A percentile compares a stretch with the other conserved stretches of the same genome.
These are phyloP conservation scores for Myxozyma monticola DNA, from an alignment of 805 yeast genomes.

Conservation along the genomic window DNA sequence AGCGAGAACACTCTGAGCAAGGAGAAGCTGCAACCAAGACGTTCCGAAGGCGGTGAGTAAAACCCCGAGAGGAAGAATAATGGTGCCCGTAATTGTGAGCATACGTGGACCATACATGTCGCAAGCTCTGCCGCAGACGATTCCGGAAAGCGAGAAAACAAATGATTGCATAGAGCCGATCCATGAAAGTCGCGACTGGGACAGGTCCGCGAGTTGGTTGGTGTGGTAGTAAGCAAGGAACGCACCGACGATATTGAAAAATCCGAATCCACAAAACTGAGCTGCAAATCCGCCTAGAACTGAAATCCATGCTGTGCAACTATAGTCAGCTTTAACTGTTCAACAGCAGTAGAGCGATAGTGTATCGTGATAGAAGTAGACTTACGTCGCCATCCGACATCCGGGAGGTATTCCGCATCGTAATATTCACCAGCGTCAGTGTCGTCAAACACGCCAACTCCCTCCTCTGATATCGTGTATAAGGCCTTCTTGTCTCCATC, in stretches of 20 bases:
- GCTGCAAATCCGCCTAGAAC: constrained; percentile 58
- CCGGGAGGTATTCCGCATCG: not conserved
- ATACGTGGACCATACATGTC: constrained; percentile 26
- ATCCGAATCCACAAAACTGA: constrained; percentile 57
- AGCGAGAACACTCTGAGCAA: constrained; percentile 2
- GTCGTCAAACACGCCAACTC: not conserved
- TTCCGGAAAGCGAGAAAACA: constrained; percentile 5
- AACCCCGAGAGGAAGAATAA: constrained; percentile 4
- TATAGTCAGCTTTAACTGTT: not conserved
- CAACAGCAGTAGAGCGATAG: not conserved
- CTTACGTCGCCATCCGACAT: constrained; percentile 9
- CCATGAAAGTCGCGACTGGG: constrained; percentile 15
- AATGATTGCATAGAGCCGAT: constrained; percentile 20
- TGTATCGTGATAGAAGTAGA: not conserved
- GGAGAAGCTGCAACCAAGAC: not conserved
- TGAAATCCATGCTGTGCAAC: constrained; percentile 49
- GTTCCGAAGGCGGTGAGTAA: constrained; percentile 2
- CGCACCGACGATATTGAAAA: constrained; percentile 34
- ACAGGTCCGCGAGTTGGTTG: constrained; percentile 11
- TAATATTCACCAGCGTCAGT: not conserved
- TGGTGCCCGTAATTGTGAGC: constrained; percentile 5
- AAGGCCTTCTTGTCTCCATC: not conserved
- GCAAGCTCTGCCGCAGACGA: constrained; percentile 12
- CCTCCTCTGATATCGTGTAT: not conserved
- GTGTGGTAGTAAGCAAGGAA: constrained; percentile 23